Base-by-base conservation (phyloP, 1,284 basidiomycete species). In the Ceratorhiza oryzae-sativae region DNA sequence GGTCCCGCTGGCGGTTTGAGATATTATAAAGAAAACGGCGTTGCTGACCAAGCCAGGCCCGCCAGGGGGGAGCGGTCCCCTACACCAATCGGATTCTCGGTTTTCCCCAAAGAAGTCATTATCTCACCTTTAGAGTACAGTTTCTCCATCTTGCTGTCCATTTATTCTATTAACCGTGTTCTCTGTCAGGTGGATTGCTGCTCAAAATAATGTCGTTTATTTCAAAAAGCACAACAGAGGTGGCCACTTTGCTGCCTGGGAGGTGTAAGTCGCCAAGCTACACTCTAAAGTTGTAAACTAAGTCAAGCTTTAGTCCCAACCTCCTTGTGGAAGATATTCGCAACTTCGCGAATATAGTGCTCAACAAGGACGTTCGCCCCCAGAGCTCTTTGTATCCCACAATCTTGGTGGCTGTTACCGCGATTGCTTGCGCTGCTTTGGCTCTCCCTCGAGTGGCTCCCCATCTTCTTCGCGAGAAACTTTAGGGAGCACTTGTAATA, bases 201-300 rank as follows among this genome's bases (percentile, higher is more conserved):
- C 42, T 4, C 9, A 8, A 4, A 9, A 8, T 4, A 45, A 18
- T 45, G 10, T 45, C 18, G 42, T 71, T 36, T 74, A 70, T 58
- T 34, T 53, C 12, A 76, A 73, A 41, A 36, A 65, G 42, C 74
- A 74, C 49, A 46, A 73, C 18, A 34, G 34, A 25, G 75, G 75
- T 20, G 75, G 73, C 1, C 75, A 76, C 42, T 76, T 76, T 71
- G 75, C 73, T 30, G 75, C 75, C 5, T 73, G 73, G 71, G 75
- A 75, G 63, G 73, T 56, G 75, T 74, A 49, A 55, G 71, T 73
- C 30, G 12, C 30, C 41, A 23, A 15, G 10, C 13, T 13, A 8
- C 8, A 9, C 23, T 20, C n/a, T 49, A n/a, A 3, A 12, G 12
- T 55, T 9, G 36, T 25, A 60, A 13, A 30, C 20, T 45, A 30